Evolutionary conservation across 768 basidiomycete species (phyloP).

Genomic region (Mycena rebaudengoi): DNA sequence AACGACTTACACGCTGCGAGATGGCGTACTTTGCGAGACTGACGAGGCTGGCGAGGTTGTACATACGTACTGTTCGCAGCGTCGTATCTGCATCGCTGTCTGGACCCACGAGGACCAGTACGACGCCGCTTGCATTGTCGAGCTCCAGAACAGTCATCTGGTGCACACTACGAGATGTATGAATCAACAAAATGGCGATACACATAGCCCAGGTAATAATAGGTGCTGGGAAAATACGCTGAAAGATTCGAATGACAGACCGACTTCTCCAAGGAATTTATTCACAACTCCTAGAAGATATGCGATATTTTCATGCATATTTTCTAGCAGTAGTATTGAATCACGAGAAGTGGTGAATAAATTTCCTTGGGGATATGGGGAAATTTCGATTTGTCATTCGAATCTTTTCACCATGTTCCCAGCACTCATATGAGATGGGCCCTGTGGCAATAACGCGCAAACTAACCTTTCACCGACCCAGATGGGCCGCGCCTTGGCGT

Average conservation of each 20-base stretch:
- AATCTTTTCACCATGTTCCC: too few species aligned
- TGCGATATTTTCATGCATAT: too few species aligned
- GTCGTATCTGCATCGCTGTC: conserved; percentile 58
- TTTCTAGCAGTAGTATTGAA: not conserved
- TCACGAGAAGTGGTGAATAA: too few species aligned
- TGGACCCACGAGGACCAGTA: conserved; percentile 80
- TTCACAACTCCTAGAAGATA: too few species aligned
- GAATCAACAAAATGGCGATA: not conserved
- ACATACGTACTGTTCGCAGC: conserved; percentile 75
- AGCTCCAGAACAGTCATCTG: conserved; percentile 82
- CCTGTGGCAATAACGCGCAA: too few species aligned
- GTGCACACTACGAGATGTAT: conserved; percentile 60
- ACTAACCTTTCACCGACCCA: conserved; percentile 84
- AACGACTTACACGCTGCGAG: conserved; percentile 56
- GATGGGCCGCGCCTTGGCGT: conserved; percentile 71
- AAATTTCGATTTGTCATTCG: too few species aligned
- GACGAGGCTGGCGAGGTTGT: conserved; percentile 78
- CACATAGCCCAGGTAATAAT: too few species aligned
- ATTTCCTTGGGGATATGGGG: too few species aligned
- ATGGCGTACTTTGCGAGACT: conserved; percentile 81
- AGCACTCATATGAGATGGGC: too few species aligned
- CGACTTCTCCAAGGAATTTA: too few species aligned
- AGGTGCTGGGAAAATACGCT: too few species aligned
- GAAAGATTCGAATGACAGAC: too few species aligned
- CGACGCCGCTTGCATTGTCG: conserved; percentile 70